Base-by-base conservation (phyloP, 2,329 filamentous ascomycete genomes). In the Aspergillus nomiae region DNA sequence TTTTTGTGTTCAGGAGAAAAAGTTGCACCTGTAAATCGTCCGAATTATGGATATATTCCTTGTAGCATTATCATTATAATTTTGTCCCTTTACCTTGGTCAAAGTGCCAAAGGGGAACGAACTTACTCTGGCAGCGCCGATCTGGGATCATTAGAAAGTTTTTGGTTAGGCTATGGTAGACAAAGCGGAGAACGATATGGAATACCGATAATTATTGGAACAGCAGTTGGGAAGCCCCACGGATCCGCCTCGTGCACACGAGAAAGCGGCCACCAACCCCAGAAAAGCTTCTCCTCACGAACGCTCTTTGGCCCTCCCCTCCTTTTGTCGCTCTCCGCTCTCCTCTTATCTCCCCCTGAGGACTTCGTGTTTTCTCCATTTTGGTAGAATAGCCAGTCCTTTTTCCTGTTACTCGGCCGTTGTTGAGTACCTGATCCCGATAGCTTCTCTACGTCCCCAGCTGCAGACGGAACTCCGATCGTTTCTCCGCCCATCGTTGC, bases 271-370 rank as follows among this genome's bases (percentile, higher is more conserved):
- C 28, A 36, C 59, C 41, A 60, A 61, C 59, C 59, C 59, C 59
- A 48, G 59, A 61, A 54, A 43, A 32, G 34, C 59, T 55, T 61
- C 59, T 61, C 59, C 54, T 57, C 59, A 61, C 57, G 19, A 34
- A 38, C 59, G 51, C 51, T 19, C 51, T 30, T 60, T 30, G 51
- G 41, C 50, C 34, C 28, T 45, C 54, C 53, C 28, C 53, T 57
- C 21, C 19, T 24, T 61, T 34, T 51, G 28, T 48, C n/a, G 21
- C 43, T 57, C 59, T 36, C 32, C 59, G 53, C 30, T 53, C 43
- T 16, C 41, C 38, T 45, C 24, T 7, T 7, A 12, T 24, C 16
- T n/a, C 7, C 16, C 51, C 51, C 12, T 55, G 21, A 19, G n/a
- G 12, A n/a, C 24, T 19, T 55, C 24, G 11, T 19, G n/a, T 38